Evolutionary conservation across 2,329 filamentous ascomycete genomes (phyloP).

Genomic region (Scedosporium boydii): DNA sequence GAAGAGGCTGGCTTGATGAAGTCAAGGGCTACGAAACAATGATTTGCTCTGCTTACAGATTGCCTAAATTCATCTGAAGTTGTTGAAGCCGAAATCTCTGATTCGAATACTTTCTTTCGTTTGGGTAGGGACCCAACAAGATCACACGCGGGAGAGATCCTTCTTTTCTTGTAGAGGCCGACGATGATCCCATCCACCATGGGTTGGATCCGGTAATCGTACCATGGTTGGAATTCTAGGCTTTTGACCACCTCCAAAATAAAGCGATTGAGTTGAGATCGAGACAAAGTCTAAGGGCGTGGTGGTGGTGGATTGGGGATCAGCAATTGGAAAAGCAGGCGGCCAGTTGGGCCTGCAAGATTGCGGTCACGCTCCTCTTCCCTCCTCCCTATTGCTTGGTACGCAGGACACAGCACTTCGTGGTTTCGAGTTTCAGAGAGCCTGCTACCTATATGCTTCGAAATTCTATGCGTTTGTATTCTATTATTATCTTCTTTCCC

Average conservation of each 20-base stretch:
- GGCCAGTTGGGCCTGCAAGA: background rate
- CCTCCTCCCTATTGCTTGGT: too few relatives aligned
- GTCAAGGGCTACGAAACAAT: background rate
- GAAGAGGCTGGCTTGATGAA: background rate
- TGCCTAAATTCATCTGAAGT: slow-evolving; percentile 7
- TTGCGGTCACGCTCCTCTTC: background rate
- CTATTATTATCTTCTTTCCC: background rate
- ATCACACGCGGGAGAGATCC: background rate
- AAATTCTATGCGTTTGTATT: background rate
- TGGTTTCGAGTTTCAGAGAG: background rate
- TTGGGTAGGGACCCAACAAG: background rate
- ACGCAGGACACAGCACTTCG: background rate
- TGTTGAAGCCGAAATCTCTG: background rate
- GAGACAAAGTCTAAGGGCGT: too few relatives aligned
- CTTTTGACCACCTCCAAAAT: background rate
- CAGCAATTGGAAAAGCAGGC: too few relatives aligned
- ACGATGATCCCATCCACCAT: background rate
- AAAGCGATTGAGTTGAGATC: background rate
- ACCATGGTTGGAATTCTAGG: slow-evolving; percentile 1
- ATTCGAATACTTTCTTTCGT: background rate
- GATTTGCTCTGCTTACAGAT: background rate
- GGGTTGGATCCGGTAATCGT: background rate
- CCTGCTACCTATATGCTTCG: background rate
- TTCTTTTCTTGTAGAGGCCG: background rate
- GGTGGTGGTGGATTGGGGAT: too few relatives aligned